Evolutionary conservation across 2,329 filamentous ascomycete species (phyloP).

Genomic region (Aureobasidium sp.): DNA sequence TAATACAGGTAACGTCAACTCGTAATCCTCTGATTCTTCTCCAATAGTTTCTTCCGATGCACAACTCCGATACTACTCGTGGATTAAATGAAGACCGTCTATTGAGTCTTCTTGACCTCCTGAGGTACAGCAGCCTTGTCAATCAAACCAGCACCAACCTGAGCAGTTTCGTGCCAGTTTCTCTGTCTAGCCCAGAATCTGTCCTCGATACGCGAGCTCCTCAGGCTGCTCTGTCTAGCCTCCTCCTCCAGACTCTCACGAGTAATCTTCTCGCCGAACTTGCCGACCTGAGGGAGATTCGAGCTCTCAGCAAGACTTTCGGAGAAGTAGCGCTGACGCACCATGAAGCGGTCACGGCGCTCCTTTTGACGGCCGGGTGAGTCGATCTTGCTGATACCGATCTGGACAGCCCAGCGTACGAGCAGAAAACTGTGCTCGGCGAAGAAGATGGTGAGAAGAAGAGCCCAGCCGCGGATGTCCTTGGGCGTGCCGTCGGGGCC

Average conservation of each 20-base stretch:
- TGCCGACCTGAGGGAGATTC: slow-evolving; percentile 40
- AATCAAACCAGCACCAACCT: slow-evolving; percentile 47
- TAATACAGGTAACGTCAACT: too few species aligned
- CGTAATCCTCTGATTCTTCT: too few species aligned
- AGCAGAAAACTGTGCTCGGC: slow-evolving; percentile 87
- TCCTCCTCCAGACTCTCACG: slow-evolving; percentile 57
- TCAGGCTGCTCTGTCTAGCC: slow-evolving; percentile 35
- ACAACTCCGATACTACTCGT: too few species aligned
- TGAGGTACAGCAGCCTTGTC: slow-evolving; percentile 28
- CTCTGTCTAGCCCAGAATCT: slow-evolving; percentile 49
- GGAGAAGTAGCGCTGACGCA: slow-evolving; percentile 72
- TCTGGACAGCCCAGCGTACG: slow-evolving; percentile 63
- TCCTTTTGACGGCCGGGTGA: slow-evolving; percentile 82
- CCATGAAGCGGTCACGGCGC: slow-evolving; percentile 68
- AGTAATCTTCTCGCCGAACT: slow-evolving; percentile 54
- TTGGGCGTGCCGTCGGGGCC: slow-evolving; percentile 60
- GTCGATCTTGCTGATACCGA: slow-evolving; percentile 71
- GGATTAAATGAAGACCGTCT: too few species aligned
- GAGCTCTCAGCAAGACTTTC: slow-evolving; percentile 58
- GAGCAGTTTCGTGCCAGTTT: slow-evolving; percentile 44
- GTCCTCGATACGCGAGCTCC: slow-evolving; percentile 37
- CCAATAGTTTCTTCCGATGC: too few species aligned
- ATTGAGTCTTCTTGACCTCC: slow-evolving; percentile 20
- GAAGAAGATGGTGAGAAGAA: slow-evolving; percentile 75
- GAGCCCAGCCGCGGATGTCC: slow-evolving; percentile 69